Percentiles rank a stretch among this genome's conserved stretches.
Evolutionary conservation across 768 basidiomycete genomes (phyloP).

Genomic region (Tulasnella sp.): DNA sequence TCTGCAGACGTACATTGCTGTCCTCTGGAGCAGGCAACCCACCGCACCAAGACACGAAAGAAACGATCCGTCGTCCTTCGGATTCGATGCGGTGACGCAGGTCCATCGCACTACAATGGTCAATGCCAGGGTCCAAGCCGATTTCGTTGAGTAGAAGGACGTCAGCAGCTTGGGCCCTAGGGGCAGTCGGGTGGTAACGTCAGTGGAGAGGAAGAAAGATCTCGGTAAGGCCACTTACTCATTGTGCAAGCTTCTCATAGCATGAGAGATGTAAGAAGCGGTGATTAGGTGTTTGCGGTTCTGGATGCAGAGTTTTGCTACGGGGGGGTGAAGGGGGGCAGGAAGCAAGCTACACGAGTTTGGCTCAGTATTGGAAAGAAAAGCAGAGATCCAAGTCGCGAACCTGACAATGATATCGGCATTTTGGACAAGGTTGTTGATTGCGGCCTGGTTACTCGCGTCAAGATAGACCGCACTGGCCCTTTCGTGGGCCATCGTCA

Average conservation of each 20-base stretch:
- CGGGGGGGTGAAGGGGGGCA: constrained; percentile 51
- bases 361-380: background rate
- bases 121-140: constrained; percentile 79
- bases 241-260: too few species aligned
- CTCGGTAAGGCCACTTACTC: constrained; percentile 39
- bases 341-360: constrained; percentile 54
- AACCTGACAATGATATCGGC: constrained; percentile 81
- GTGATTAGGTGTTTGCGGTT: constrained; percentile 70
- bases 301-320: constrained; percentile 63
- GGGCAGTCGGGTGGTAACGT: background rate
- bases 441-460: constrained; percentile 34
- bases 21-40: constrained; percentile 73
- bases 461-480: constrained; percentile 49
- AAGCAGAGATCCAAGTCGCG: constrained; percentile 16
- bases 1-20: constrained; percentile 22
- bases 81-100: constrained; percentile 42
- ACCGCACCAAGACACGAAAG: constrained; percentile 86
- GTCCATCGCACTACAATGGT: constrained; percentile 75
- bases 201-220: background rate
- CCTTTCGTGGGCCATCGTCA: constrained; percentile 28
- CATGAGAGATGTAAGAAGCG: constrained; percentile 76
- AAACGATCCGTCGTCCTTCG: constrained; percentile 44
- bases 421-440: constrained; percentile 40
- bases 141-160: constrained; percentile 82
- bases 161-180: constrained; percentile 46